Base-by-base conservation (phyloP, 2,329 filamentous ascomycete species). In the Camillea tinctor region DNA sequence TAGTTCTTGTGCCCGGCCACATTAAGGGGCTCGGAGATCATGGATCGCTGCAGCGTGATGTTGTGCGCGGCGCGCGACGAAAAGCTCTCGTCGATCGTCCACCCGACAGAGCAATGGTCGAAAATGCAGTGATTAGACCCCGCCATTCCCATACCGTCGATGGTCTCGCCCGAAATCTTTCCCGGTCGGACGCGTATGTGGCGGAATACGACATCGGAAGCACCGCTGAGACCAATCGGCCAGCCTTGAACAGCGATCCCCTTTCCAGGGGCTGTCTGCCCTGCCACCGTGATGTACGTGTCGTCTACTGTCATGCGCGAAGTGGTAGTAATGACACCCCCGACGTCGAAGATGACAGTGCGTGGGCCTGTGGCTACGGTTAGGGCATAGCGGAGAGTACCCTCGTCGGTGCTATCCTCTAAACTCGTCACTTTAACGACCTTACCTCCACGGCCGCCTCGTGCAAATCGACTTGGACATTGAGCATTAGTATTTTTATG, bases 211-310 rank as follows among this genome's bases (percentile, higher is more conserved):
- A 70, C 50, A 40, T 74, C 72, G 1, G 66, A 66, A 1, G 72
- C 72, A 1, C 72, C 72, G 4, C 66, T 72, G 1, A 74, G 66
- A 7, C 72, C 72, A 1, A 74, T 49, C 0, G 73, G 73, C 51
- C 65, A 63, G 1, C 73, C 73, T 52, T 72, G 71, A 24, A 74
- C 58, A 4, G 64, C 67, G 22, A 68, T 76, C 15, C 77, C 77
- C 44, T 76, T 78, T 1, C 79, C 78, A 0, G 80, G 80, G 2
- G 80, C 80, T 1, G 80, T 82, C 64, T 82, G 79, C 1, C 80
- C 80, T 0, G 80, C 75, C 48, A 82, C 77, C 1, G 74, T 77
- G 21, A 80, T 73, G 49, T 78, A 78, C 44, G 80, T 79, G 11
- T 68, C 66, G 2, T 75, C 77, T 21, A 81, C 75, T 0, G 80